Conservation (phyloP, 768 basidiomycete species). For the Psilocybe cubensis region DNA sequence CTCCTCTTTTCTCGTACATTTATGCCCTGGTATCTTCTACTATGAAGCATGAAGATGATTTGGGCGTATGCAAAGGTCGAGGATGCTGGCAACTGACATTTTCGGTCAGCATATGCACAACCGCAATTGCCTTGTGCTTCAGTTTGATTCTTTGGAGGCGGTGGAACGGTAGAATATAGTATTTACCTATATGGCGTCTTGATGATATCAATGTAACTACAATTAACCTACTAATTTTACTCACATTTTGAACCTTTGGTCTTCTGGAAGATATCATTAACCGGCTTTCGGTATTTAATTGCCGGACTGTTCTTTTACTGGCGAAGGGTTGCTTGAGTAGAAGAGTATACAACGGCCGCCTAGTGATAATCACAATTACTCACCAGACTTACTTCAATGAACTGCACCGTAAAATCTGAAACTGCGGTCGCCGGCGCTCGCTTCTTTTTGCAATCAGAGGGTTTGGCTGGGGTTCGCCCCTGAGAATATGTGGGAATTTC, state of each 20-base stretch:
- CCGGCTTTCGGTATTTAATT: too few species aligned
- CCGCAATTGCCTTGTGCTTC: conserved; percentile 45
- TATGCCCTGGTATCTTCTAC: conserved; percentile 71
- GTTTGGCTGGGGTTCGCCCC: neutral
- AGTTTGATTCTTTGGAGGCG: conserved; percentile 60
- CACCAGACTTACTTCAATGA: too few species aligned
- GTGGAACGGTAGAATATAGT: conserved; percentile 58
- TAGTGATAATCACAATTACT: too few species aligned
- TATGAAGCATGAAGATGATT: conserved; percentile 42
- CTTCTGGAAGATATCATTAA: too few species aligned
- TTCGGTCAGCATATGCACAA: conserved; percentile 45
- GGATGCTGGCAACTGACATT: conserved; percentile 75
- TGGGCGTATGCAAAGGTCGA: conserved; percentile 55
- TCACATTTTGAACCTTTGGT: neutral
- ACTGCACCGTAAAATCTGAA: too few species aligned
- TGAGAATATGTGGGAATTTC: neutral
- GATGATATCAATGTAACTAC: neutral
- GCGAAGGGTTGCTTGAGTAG: too few species aligned
- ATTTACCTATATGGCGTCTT: neutral
- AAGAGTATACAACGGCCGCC: too few species aligned
- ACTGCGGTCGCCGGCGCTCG: too few species aligned
- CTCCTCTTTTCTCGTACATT: conserved; percentile 76
- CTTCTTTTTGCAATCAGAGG: too few species aligned
- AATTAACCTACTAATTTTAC: neutral
- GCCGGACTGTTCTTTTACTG: too few species aligned